A percentile compares a stretch with the other conserved stretches of the same genome.
Conservation (phyloP, 306 rosid species). For the Lathyrus oleraceus region DNA sequence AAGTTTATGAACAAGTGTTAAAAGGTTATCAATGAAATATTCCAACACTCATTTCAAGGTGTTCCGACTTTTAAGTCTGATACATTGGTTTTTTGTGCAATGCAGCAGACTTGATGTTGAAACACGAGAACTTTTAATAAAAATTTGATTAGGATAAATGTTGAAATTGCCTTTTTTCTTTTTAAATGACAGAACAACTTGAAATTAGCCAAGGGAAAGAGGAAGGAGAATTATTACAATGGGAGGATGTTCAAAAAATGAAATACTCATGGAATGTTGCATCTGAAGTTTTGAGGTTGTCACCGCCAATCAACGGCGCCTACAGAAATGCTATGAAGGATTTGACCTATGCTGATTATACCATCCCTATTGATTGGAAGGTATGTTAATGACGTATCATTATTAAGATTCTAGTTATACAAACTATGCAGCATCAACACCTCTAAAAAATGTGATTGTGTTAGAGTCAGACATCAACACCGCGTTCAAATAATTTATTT, state of each 20-base stretch:
- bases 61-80: not conserved
- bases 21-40: constrained; percentile 33
- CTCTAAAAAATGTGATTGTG: no score
- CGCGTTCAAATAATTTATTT: no score
- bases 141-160: constrained; percentile 9
- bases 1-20: constrained; percentile 48
- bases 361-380: constrained; percentile 65
- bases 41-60: not conserved
- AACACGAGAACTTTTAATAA: not conserved
- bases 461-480: not conserved
- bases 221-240: constrained; percentile 41
- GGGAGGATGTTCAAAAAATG: constrained; percentile 65
- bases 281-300: constrained; percentile 48
- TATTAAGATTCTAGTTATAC: no score
- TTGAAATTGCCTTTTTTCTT: not conserved
- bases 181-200: constrained; percentile 46
- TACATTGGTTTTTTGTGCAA: not conserved
- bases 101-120: not conserved
- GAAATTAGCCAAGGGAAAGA: constrained; percentile 47
- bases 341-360: constrained; percentile 51
- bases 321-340: constrained; percentile 47
- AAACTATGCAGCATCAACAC: no score
- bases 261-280: constrained; percentile 59
- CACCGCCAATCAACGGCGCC: constrained; percentile 52
- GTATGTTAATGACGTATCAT: constrained; percentile 22